Evolutionary conservation across 2,329 filamentous ascomycete genomes (phyloP), one percentile per base, ranked within the genome.

Genomic region (Venturia asperata): DNA sequence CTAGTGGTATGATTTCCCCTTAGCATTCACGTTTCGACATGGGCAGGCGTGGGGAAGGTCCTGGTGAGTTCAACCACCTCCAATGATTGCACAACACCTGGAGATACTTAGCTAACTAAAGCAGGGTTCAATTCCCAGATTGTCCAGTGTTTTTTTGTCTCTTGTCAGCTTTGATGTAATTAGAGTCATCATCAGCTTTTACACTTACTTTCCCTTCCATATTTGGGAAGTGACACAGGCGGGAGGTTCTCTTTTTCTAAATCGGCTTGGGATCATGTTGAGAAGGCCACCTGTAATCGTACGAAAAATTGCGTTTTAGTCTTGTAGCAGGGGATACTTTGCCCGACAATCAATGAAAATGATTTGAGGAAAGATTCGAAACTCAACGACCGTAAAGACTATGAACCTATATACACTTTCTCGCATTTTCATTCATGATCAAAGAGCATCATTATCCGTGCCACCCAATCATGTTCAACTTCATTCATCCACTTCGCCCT

Each of bases 1-100:
- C 45, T 47, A 47, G 45, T 47, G 45, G 45, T 47, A 47, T 47
- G 45, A 47, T 47, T 47, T 47, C 45, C 45, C 45, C 45, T 47
- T 47, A n/a, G 45, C 45, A 47, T n/a, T n/a, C n/a, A n/a, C n/a
- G n/a, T n/a, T n/a, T n/a, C n/a, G n/a, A n/a, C n/a, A n/a, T n/a
- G n/a, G n/a, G n/a, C n/a, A n/a, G n/a, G n/a, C n/a, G n/a, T n/a
- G 43, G 43, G 43, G 43, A 47, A 47, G 43, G 43, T 47, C 43
- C 43, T 47, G n/a, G n/a, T n/a, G n/a, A n/a, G n/a, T n/a, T n/a
- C n/a, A n/a, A n/a, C n/a, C n/a, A n/a, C n/a, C n/a, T n/a, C n/a
- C n/a, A n/a, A n/a, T n/a, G n/a, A n/a, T n/a, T n/a, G n/a, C n/a
- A n/a, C n/a, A n/a, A n/a, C n/a, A n/a, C n/a, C n/a, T n/a, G n/a